Evolutionary conservation across 352 stramenopile species (phyloP).

Genomic region (Pythium folliculosum): DNA sequence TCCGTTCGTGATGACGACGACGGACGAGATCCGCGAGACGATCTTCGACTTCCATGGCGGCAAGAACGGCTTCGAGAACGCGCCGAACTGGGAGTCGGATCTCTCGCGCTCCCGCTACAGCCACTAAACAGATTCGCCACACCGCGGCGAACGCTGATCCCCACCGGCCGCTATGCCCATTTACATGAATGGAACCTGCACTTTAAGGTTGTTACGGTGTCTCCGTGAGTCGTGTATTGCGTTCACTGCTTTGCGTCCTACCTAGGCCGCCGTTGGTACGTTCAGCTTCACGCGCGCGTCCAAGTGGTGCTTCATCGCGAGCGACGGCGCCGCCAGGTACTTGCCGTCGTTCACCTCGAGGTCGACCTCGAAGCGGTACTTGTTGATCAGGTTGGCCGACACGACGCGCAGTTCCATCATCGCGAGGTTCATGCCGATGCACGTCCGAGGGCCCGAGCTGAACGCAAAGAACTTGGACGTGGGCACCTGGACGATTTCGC

Average conservation of each 20-base stretch:
- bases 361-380: too few species aligned
- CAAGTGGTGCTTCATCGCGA: slow-evolving; percentile 27
- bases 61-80: slow-evolving; percentile 70
- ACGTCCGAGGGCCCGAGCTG: slow-evolving; percentile 42
- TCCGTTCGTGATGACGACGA: slow-evolving; percentile 71
- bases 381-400: slow-evolving; percentile 9
- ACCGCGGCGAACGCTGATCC: too few species aligned
- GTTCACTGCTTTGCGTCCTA: too few species aligned
- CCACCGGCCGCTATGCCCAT: not conserved
- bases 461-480: slow-evolving; percentile 41
- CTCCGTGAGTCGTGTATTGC: too few species aligned
- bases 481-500: slow-evolving; percentile 16
- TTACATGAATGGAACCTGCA: not conserved
- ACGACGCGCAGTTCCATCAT: slow-evolving; percentile 42
- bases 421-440: slow-evolving; percentile 46
- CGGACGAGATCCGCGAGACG: slow-evolving; percentile 54
- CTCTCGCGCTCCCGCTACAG: slow-evolving; percentile 35
- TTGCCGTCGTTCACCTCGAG: slow-evolving; percentile 19
- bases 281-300: not conserved
- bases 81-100: slow-evolving; percentile 51
- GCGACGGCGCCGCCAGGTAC: slow-evolving; percentile 9
- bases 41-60: slow-evolving; percentile 57
- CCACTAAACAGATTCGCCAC: slow-evolving; percentile 9
- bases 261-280: not conserved
- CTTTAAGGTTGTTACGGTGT: not conserved